Evolutionary conservation across 805 yeast species (phyloP).

Genomic region (Hanseniaspora guilliermondii): DNA sequence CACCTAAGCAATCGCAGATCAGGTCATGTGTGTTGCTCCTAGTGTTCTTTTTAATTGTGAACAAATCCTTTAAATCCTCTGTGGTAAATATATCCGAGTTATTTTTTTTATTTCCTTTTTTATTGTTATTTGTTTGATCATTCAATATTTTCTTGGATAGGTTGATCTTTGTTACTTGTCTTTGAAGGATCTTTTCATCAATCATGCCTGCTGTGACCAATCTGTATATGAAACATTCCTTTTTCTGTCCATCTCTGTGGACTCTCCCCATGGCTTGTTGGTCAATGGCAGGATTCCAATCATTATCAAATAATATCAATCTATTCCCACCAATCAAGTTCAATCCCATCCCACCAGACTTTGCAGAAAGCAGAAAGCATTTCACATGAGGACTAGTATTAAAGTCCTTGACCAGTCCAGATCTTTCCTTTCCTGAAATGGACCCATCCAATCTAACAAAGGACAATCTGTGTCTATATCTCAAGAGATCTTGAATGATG

Average conservation of each 20-base stretch:
- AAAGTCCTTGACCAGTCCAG: conserved; percentile 53
- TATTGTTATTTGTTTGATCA: conserved; percentile 19
- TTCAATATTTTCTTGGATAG: conserved; percentile 62
- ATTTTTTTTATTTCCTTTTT: conserved; percentile 31
- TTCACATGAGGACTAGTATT: conserved; percentile 34
- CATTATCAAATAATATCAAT: conserved; percentile 75
- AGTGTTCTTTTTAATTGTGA: conserved; percentile 42
- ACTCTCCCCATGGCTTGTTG: conserved; percentile 91
- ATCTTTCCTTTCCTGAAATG: conserved; percentile 56
- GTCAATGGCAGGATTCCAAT: conserved; percentile 94
- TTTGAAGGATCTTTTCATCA: conserved; percentile 86
- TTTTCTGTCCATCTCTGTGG: conserved; percentile 83
- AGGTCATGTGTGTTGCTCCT: conserved; percentile 67
- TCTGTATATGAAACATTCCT: conserved; percentile 69
- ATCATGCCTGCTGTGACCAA: conserved; percentile 77
- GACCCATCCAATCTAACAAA: conserved; percentile 72
- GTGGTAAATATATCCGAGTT: conserved; percentile 47
- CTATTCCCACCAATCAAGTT: conserved; percentile 85
- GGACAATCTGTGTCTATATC: conserved; percentile 34
- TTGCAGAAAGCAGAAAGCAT: conserved; percentile 63
- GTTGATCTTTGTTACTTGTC: conserved; percentile 76
- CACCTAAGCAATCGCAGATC: conserved; percentile 51
- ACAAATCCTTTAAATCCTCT: conserved; percentile 61
- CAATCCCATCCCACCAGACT: conserved; percentile 88
- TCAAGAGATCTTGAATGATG: conserved; percentile 48